These are phyloP conservation scores for Pseudoperonospora humuli DNA, from an alignment of 352 stramenopile species.

Conservation along the genomic window DNA sequence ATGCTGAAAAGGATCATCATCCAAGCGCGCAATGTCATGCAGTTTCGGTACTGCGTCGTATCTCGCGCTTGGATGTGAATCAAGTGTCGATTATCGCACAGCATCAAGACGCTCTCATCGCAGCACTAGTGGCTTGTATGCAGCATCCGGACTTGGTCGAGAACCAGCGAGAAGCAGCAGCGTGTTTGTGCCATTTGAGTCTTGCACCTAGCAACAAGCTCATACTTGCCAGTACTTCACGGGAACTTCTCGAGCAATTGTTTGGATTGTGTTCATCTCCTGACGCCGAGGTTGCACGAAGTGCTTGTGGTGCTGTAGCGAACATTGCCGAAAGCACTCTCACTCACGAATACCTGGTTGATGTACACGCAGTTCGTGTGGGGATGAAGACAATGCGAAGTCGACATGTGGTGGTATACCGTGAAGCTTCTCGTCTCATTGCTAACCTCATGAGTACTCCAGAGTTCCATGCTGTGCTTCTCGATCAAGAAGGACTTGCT, in stretches of 20 bases:
- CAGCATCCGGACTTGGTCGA: constrained; percentile 45
- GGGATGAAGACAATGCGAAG: constrained; percentile 85
- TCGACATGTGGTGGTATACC: constrained; percentile 84
- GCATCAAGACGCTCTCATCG: constrained; percentile 48
- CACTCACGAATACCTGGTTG: constrained; percentile 79
- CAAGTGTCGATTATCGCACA: constrained; percentile 69
- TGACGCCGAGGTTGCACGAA: constrained; percentile 89
- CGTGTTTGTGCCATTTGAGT: constrained; percentile 82
- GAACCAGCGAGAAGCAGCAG: constrained; percentile 86
- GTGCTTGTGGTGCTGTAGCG: constrained; percentile 86
- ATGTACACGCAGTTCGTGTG: constrained; percentile 85
- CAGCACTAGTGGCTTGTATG: constrained; percentile 39
- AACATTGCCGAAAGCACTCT: constrained; percentile 86
- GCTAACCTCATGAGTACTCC: constrained; percentile 86
- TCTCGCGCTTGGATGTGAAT: constrained; percentile 79
- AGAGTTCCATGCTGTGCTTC: constrained; percentile 72
- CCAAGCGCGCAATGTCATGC: constrained; percentile 83
- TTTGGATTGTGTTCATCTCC: constrained; percentile 65
- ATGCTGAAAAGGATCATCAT: constrained; percentile 35
- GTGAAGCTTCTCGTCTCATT: constrained; percentile 87
- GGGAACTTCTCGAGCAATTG: constrained; percentile 49
- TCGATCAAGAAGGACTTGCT: constrained; percentile 75
- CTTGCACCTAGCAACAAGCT: constrained; percentile 77
- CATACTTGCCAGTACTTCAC: constrained; percentile 36
- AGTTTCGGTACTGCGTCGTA: constrained; percentile 83